These are phyloP conservation scores for Hamamelis virginiana DNA, from an alignment of 164 flowering plant species.

Conservation along the genomic window DNA sequence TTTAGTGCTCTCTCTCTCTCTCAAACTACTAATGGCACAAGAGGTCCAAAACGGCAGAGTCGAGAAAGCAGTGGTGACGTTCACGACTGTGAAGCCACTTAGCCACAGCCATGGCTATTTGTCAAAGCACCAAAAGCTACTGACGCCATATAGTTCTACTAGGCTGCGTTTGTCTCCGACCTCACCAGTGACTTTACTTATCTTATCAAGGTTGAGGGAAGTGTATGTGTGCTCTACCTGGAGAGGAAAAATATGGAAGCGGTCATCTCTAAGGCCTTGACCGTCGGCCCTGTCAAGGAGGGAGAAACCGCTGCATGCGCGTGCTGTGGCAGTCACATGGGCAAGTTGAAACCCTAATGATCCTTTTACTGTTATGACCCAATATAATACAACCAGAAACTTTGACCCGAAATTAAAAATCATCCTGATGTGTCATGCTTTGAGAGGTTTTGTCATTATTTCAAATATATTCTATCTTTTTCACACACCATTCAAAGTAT, in stretches of 20 bases:
- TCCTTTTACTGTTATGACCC: too few species aligned
- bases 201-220: slow-evolving; percentile 27
- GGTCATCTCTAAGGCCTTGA: slow-evolving; percentile 51
- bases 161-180: slow-evolving; percentile 71
- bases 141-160: slow-evolving; percentile 78
- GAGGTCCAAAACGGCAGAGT: slow-evolving; percentile 43
- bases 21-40: slow-evolving; percentile 37
- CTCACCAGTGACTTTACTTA: slow-evolving; percentile 53
- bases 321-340: slow-evolving; percentile 53
- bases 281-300: slow-evolving; percentile 50
- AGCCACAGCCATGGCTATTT: too few species aligned
- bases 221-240: slow-evolving; percentile 35
- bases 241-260: slow-evolving; percentile 65
- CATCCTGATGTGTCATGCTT: too few species aligned
- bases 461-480: too few species aligned
- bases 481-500: too few species aligned
- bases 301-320: slow-evolving; percentile 38
- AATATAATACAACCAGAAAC: too few species aligned
- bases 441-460: too few species aligned
- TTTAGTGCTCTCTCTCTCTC: slow-evolving; percentile 23
- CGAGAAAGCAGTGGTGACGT: slow-evolving; percentile 26
- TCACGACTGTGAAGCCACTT: slow-evolving; percentile 58
- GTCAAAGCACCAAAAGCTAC: slow-evolving; percentile 62
- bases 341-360: slow-evolving; percentile 70
- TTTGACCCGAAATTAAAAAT: too few species aligned